Percentiles rank a stretch among this genome's conserved stretches.
Conservation (phyloP, 1,284 basidiomycete genomes). For the Stygiomarasmius scandens region DNA sequence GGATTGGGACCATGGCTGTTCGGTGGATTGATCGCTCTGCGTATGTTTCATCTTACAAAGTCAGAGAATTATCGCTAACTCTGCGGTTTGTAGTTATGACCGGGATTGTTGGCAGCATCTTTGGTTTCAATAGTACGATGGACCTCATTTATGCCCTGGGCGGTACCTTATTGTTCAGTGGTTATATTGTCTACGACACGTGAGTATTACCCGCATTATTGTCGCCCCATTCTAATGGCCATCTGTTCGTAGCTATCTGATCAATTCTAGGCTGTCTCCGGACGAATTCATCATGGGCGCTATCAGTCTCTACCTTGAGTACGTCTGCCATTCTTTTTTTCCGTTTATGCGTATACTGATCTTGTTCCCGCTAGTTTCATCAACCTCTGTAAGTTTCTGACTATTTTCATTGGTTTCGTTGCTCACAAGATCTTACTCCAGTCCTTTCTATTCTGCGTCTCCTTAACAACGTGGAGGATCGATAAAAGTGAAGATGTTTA, state of each 20-base stretch:
- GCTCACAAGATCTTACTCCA: slow-evolving; percentile 25
- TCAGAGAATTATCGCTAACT: slow-evolving; percentile 11
- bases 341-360: slow-evolving; percentile 11
- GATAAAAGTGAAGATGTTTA: slow-evolving; percentile 29
- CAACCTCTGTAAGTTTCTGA: slow-evolving; percentile 66
- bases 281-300: slow-evolving; percentile 89
- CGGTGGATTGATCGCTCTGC: slow-evolving; percentile 69
- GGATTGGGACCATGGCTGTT: slow-evolving; percentile 86
- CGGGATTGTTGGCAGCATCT: slow-evolving; percentile 75
- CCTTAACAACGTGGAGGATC: slow-evolving; percentile 58
- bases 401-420: slow-evolving; percentile 6
- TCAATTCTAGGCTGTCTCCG: slow-evolving; percentile 79
- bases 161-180: slow-evolving; percentile 84
- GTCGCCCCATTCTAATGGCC: no score
- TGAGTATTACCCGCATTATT: background rate
- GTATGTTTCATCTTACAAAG: slow-evolving; percentile 41
- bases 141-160: slow-evolving; percentile 79
- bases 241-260: slow-evolving; percentile 50
- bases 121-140: slow-evolving; percentile 77
- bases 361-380: slow-evolving; percentile 52
- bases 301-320: slow-evolving; percentile 88
- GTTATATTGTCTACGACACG: slow-evolving; percentile 86
- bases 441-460: slow-evolving; percentile 80
- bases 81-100: slow-evolving; percentile 58
- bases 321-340: slow-evolving; percentile 31